A percentile compares a stretch with the other conserved stretches of the same genome.
These are phyloP conservation scores for Calycina herbarum DNA, from an alignment of 2,329 filamentous ascomycete genomes.

Conservation along the genomic window DNA sequence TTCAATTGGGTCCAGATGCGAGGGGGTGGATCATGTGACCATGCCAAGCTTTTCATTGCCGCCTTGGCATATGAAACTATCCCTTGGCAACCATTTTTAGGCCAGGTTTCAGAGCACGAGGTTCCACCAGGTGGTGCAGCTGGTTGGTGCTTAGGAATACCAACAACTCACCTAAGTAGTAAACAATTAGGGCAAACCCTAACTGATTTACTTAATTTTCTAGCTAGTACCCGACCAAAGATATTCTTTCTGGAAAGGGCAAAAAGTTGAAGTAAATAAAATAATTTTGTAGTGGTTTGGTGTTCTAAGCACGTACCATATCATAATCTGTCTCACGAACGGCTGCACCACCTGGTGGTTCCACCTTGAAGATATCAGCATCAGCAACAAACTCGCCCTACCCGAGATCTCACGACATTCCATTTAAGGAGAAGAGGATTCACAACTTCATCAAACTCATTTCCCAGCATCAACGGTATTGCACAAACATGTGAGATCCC, in stretches of 20 bases:
- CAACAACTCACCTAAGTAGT: too few species aligned
- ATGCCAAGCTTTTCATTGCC: neutral
- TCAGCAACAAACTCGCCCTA: neutral
- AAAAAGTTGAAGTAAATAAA: too few species aligned
- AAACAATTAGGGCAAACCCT: too few species aligned
- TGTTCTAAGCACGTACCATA: too few species aligned
- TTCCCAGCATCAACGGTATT: neutral
- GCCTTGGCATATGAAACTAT: neutral
- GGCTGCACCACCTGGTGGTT: too few species aligned
- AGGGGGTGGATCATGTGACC: neutral
- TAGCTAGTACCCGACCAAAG: too few species aligned
- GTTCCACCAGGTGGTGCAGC: neutral
- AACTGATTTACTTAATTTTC: too few species aligned
- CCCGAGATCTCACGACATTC: neutral
- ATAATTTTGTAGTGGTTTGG: too few species aligned
- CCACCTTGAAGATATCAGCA: neutral
- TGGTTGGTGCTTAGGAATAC: too few species aligned
- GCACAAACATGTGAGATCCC: neutral
- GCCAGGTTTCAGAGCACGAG: neutral
- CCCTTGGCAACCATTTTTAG: neutral
- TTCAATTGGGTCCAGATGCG: too few species aligned
- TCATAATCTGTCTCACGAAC: too few species aligned
- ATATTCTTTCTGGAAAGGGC: too few species aligned
- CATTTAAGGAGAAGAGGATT: neutral
- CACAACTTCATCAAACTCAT: neutral